Evolutionary conservation across 768 basidiomycete genomes (phyloP), one percentile per base, ranked within the genome.

Genomic region (Amanita exitialis): DNA sequence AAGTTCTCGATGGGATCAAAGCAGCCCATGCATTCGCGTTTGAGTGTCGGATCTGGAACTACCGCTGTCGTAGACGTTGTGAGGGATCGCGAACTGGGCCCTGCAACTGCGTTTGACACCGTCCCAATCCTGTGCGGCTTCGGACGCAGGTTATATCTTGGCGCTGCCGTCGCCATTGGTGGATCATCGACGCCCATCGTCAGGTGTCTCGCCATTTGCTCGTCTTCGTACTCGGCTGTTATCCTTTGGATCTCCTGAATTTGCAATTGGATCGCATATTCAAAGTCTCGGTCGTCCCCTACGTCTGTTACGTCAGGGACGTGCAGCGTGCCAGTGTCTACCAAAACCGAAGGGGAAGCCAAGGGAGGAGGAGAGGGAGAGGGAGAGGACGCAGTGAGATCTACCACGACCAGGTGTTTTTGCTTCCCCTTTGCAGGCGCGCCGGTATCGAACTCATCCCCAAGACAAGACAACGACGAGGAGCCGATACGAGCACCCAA

Each of bases 1-100:
- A 47, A n/a, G 4, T 47, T 23, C 12, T 47, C 16, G 5, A 70
- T 39, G 12, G 15, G 21, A 15, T 78, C 77, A 10, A 60, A 54
- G 53, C 76, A 78, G 18, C 73, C 68, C 6, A 69, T 57, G 44
- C 76, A 77, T 38, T 65, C 58, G 2, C 59, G 58, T 3, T 64
- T 69, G 38, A 8, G 57, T 3, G 64, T 28, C 27, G 3, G 41
- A 13, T 21, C 49, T 16, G 9, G 45, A 20, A 4, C n/a, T 10
- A 5, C 30, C 13, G 32, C 4, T 10, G 30, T 18, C n/a, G 10
- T 49, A 15, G 10, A 39, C 15, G 12, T 20, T 15, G 1, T 12
- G 30, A 10, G 34, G 23, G 35, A 3, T 7, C 44, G 44, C 15
- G 44, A n/a, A 15, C 21, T 27, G 15, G 23, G 15, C 27, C 25